Evolutionary conservation across 2,329 filamentous ascomycete genomes (phyloP).

Genomic region (Parascedosporium putredinis): DNA sequence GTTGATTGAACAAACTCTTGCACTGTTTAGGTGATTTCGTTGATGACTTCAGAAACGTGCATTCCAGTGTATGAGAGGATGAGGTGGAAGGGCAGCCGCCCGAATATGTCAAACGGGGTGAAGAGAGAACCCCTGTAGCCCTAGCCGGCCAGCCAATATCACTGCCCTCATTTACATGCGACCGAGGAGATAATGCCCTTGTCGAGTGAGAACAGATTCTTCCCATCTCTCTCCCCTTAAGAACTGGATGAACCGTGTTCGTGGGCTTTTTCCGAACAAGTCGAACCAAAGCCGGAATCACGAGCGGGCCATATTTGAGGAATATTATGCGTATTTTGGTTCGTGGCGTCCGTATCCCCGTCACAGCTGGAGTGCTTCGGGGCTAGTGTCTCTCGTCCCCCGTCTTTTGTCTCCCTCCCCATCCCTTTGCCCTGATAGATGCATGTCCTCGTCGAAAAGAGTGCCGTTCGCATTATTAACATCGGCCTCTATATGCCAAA

Average conservation of each 20-base stretch:
- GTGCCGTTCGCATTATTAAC: neutral
- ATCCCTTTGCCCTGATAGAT: neutral
- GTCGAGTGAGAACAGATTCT: neutral
- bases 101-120: no score
- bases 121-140: neutral
- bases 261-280: no score
- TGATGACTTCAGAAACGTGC: no score
- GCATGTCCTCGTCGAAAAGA: neutral
- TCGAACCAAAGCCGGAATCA: no score
- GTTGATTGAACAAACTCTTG: no score
- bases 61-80: no score
- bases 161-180: neutral
- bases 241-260: no score
- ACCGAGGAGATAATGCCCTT: neutral
- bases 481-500: slow-evolving; percentile 6
- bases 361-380: neutral
- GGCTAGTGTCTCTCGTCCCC: no score
- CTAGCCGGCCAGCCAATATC: neutral
- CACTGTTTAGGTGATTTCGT: no score
- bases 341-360: neutral
- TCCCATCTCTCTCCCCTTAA: neutral
- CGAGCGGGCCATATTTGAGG: no score
- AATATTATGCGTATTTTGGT: no score
- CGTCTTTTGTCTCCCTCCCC: neutral
- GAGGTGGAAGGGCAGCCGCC: no score